Evolutionary conservation across 371 early-diverging fungal species (phyloP).

Genomic region (Catenaria anguillulae): DNA sequence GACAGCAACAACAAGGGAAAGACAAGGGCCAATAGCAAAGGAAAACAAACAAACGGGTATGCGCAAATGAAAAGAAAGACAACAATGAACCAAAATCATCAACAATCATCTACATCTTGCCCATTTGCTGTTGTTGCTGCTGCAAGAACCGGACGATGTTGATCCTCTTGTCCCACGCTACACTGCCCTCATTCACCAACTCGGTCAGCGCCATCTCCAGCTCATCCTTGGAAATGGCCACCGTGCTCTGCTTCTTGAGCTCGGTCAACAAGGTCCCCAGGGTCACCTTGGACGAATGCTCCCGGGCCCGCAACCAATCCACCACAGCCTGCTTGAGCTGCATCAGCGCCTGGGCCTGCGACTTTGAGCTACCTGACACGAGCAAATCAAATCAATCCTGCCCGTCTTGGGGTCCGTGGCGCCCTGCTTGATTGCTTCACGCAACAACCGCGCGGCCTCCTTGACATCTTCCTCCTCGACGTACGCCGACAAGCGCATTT

Average conservation of each 20-base stretch:
- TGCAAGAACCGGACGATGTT: too few relatives aligned
- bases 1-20: too few relatives aligned
- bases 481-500: slow-evolving; percentile 57
- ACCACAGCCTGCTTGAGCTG: not conserved
- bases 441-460: slow-evolving; percentile 75
- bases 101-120: too few relatives aligned
- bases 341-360: not conserved
- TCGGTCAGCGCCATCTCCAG: not conserved
- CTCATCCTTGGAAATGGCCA: not conserved
- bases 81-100: too few relatives aligned
- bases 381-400: slow-evolving; percentile 94
- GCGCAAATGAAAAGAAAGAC: too few relatives aligned
- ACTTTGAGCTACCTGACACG: slow-evolving; percentile 14
- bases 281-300: not conserved
- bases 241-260: not conserved
- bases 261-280: not conserved
- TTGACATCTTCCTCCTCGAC: slow-evolving; percentile 68
- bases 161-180: too few relatives aligned
- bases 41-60: too few relatives aligned
- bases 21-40: too few relatives aligned
- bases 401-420: slow-evolving; percentile 98
- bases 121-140: too few relatives aligned
- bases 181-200: too few relatives aligned
- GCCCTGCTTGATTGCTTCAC: slow-evolving; percentile 82
- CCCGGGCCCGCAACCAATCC: not conserved